phyloP scores from a whole-genome alignment of 2,329 filamentous ascomycete genomes.

The Cytospora chrysosperma region DNA sequence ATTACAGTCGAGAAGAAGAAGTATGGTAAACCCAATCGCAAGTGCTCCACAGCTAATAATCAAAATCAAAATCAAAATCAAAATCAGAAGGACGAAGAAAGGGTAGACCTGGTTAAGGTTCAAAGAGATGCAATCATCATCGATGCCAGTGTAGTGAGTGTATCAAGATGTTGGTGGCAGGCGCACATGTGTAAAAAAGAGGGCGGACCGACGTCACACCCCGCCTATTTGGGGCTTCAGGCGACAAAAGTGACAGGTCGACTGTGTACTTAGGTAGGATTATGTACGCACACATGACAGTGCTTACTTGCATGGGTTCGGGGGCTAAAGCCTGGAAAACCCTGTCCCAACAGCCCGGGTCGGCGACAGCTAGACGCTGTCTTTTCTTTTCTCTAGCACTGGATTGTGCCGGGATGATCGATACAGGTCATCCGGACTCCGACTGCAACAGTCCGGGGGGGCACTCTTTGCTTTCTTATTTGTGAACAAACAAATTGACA shows the following conservation, averaged over 20 bases:
- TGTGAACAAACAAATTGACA: too few relatives aligned
- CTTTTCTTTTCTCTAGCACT: not conserved
- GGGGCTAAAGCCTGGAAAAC: not conserved
- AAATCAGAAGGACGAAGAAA: not conserved
- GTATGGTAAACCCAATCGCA: too few relatives aligned
- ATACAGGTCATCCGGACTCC: not conserved
- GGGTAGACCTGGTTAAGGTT: not conserved
- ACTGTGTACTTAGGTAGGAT: not conserved
- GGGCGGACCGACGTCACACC: conserved; percentile 15
- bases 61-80: not conserved
- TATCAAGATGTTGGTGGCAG: conserved; percentile 1
- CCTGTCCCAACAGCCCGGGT: not conserved
- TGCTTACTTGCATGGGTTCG: not conserved
- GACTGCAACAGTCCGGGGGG: not conserved
- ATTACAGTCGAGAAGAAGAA: not conserved
- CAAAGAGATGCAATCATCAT: conserved; percentile 18
- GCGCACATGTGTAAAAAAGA: not conserved
- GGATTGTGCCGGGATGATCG: not conserved
- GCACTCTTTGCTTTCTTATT: too few relatives aligned
- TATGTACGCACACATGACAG: not conserved
- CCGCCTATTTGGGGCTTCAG: not conserved
- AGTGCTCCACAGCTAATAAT: not conserved
- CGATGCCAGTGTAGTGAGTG: conserved; percentile 12
- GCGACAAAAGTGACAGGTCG: not conserved
- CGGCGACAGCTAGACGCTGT: not conserved